Base-by-base conservation (phyloP, 495 filamentous ascomycete species). In the Echria macrotheca region DNA sequence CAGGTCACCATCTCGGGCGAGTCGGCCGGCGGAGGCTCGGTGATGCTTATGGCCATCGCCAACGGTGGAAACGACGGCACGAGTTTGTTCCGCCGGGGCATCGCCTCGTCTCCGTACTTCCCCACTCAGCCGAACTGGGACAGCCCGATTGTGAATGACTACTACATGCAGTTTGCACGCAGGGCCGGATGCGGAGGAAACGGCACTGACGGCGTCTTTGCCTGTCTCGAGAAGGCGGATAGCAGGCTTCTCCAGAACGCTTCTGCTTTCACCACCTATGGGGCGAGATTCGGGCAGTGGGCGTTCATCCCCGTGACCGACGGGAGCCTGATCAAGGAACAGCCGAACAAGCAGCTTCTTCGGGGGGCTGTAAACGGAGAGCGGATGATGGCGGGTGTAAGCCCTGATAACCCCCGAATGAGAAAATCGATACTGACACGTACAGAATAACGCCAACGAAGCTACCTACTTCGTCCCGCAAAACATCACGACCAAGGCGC, bases 1-100 rank as follows among this genome's bases (percentile, higher is more conserved):
- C 66, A 72, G 43, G 78, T 90, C 23, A 93, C 87, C 1, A 73
- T 90, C 10, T 73, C 79, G 48, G 87, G 87, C 12, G 80, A 88
- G 47, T 84, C 79, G 5, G 83, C 86, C 3, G 86, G 86, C 22
- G 85, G 72, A 6, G 82, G 81, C 0, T 74, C 82, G 36, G 70
- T 82, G 61, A 74, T 82, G 53, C 75, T 83, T 22, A 55, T 66
- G 48, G 50, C 55, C 19, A 52, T 64, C 53, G 63, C 59, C 21
- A 61, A 67, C 37, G 66, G 56, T 3, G 63, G 66, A 7, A 26
- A 50, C 1, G 58, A 68, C 3, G 70, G 67, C 0, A 64, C 67
- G 2, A 44, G 59, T 5, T 65, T 73, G 18, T 80, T 80, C 63
- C 61, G 72, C 17, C 69, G 75, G 33, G 67, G 71, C 3, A 76